These are phyloP conservation scores for Ophiostoma tasmaniense DNA, from an alignment of 2,329 filamentous ascomycete genomes.

Conservation along the genomic window DNA sequence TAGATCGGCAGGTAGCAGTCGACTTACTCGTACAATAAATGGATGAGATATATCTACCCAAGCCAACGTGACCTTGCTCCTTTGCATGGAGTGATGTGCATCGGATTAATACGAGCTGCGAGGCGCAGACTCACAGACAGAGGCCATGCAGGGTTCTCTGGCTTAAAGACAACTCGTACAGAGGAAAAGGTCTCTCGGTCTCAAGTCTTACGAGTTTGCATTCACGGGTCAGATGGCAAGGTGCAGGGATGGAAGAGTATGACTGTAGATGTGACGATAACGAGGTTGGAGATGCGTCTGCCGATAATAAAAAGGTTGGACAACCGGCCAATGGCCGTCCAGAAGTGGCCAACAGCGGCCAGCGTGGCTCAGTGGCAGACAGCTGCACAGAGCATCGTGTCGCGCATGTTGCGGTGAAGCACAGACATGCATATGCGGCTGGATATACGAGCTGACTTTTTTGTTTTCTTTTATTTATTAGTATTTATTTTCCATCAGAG, in stretches of 20 bases:
- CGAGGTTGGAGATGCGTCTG: not conserved
- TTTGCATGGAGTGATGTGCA: not conserved
- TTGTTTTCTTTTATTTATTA: not conserved
- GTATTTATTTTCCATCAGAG: not conserved
- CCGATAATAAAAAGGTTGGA: not conserved
- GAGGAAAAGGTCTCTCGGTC: not conserved
- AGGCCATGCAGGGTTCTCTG: not conserved
- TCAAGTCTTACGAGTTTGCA: not conserved
- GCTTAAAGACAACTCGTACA: not conserved
- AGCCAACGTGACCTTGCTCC: not conserved
- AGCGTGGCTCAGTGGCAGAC: not conserved
- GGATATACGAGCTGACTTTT: not conserved
- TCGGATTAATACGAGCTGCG: not conserved
- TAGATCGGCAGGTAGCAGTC: not conserved
- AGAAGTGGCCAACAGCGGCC: not conserved
- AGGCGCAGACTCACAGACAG: not conserved
- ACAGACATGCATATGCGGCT: constrained; percentile 4
- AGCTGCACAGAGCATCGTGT: not conserved
- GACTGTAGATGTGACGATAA: not conserved
- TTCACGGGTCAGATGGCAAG: not conserved
- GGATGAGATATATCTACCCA: not conserved
- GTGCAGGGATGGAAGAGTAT: not conserved
- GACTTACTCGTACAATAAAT: not conserved
- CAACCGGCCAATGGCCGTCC: not conserved
- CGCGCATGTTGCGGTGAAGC: constrained; percentile 8